These are phyloP conservation scores for Chlamydomonas applanata DNA, from an alignment of 139 green algal genomes.

Conservation along the genomic window DNA sequence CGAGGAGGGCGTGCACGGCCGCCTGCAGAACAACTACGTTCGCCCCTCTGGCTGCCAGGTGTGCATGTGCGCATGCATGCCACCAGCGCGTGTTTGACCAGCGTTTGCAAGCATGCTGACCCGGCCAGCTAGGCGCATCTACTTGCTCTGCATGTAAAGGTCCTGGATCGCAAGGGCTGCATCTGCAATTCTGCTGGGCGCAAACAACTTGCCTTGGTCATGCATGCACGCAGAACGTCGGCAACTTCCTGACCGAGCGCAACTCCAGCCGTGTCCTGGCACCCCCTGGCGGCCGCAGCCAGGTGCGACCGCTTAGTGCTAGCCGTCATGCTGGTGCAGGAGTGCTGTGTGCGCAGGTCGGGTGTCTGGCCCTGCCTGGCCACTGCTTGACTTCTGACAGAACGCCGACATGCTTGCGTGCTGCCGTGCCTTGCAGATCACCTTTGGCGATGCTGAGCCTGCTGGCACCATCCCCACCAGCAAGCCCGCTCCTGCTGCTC, in stretches of 20 bases:
- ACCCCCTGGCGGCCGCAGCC: conserved; percentile 62
- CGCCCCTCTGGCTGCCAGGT: conserved; percentile 12
- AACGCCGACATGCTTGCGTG: too few relatives aligned
- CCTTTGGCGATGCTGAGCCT: conserved; percentile 15
- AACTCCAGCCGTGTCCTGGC: conserved; percentile 69
- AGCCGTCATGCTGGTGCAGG: too few relatives aligned
- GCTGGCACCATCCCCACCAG: neutral
- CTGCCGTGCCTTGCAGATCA: conserved; percentile 10
- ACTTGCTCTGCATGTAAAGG: too few relatives aligned
- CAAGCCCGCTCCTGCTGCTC: conserved; percentile 31
- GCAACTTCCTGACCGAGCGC: conserved; percentile 49
- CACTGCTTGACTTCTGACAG: too few relatives aligned
- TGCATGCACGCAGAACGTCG: conserved; percentile 34
- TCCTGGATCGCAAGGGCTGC: too few relatives aligned
- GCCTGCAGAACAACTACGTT: conserved; percentile 41
- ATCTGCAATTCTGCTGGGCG: too few relatives aligned
- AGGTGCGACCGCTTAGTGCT: conserved; percentile 41
- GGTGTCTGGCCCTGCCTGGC: too few relatives aligned
- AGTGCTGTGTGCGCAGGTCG: too few relatives aligned
- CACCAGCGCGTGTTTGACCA: neutral
- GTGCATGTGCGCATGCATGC: neutral
- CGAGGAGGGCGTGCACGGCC: conserved; percentile 6
- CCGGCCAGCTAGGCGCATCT: too few relatives aligned
- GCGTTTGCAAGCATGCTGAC: neutral
- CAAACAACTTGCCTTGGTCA: too few relatives aligned